Conservation (phyloP, 2,329 filamentous ascomycete species). For the Xylaria sp. region DNA sequence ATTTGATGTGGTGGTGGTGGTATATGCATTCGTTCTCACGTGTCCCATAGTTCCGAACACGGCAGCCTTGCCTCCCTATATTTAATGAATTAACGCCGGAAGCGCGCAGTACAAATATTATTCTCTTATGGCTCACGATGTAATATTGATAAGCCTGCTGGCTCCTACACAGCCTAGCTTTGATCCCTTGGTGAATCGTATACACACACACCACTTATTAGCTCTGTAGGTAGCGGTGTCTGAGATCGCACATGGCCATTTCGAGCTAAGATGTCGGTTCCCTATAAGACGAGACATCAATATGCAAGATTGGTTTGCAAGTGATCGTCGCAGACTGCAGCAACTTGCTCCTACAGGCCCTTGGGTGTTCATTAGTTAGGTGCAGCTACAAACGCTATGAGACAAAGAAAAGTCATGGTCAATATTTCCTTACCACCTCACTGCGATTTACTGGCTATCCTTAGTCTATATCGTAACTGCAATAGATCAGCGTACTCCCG, state of each 20-base stretch:
- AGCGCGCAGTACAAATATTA: no score
- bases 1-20: neutral
- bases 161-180: neutral
- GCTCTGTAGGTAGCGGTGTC: neutral
- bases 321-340: neutral
- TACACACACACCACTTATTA: neutral
- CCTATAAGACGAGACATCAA: neutral
- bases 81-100: neutral
- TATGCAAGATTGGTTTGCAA: neutral
- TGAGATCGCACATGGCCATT: neutral
- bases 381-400: constrained; percentile 27
- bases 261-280: neutral
- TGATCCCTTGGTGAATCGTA: neutral
- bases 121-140: no score
- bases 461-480: constrained; percentile 20
- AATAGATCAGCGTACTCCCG: constrained; percentile 20
- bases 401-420: constrained; percentile 22
- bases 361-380: neutral
- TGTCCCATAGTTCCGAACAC: neutral
- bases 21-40: neutral
- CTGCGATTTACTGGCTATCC: neutral
- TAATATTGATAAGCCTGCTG: neutral
- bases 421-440: constrained; percentile 1
- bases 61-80: neutral
- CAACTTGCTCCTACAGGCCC: neutral